Evolutionary conservation across 192 early-diverging fungal genomes (phyloP).

Genomic region (Coemansia sp.): DNA sequence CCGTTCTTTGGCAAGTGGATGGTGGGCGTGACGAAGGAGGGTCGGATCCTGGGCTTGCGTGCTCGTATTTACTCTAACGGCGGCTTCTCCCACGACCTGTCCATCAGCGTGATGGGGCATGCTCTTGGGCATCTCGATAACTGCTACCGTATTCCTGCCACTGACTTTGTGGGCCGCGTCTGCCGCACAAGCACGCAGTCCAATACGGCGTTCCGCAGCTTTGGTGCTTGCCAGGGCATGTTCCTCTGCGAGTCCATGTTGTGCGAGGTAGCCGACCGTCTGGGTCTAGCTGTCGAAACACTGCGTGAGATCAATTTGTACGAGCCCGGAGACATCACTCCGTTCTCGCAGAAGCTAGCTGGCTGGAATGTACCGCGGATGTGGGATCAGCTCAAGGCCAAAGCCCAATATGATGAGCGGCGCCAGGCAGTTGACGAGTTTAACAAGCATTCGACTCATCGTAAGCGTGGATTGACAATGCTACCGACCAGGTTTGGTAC

Average conservation of each 20-base stretch:
- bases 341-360: constrained; percentile 65
- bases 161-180: constrained; percentile 65
- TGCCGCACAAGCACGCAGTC: constrained; percentile 84
- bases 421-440: constrained; percentile 64
- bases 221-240: constrained; percentile 86
- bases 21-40: constrained; percentile 69
- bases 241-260: constrained; percentile 78
- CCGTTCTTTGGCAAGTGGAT: constrained; percentile 80
- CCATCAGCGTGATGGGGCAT: constrained; percentile 70
- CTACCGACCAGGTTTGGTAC: constrained; percentile 87
- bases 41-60: constrained; percentile 68
- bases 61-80: constrained; percentile 61
- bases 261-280: constrained; percentile 72
- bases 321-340: constrained; percentile 67
- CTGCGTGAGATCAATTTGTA: constrained; percentile 76
- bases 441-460: constrained; percentile 70
- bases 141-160: constrained; percentile 75
- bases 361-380: constrained; percentile 68
- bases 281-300: constrained; percentile 63
- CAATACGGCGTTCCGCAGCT: constrained; percentile 87
- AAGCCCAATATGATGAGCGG: constrained; percentile 58
- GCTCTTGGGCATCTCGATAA: constrained; percentile 78
- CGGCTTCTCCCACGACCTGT: constrained; percentile 70
- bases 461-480: constrained; percentile 76
- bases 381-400: constrained; percentile 67